phyloP scores from a whole-genome alignment of 2,329 filamentous ascomycete species.

The Microcyclospora tardicrescens region DNA sequence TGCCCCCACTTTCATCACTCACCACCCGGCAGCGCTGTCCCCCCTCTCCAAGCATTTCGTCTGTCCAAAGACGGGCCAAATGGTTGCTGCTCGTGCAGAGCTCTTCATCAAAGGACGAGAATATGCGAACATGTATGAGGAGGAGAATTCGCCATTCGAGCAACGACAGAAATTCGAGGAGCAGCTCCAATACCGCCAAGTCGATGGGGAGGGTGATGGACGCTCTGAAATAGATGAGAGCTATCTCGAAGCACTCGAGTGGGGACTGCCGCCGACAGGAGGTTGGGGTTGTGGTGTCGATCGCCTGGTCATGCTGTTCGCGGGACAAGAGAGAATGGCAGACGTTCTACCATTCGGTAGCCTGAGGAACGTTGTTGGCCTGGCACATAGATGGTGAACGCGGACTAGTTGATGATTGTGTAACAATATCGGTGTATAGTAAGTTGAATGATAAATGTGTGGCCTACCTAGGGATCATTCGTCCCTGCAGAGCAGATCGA shows the following conservation, averaged over 20 bases:
- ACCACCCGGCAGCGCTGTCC: conserved; percentile 83
- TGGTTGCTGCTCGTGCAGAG: conserved; percentile 24
- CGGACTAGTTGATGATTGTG: no score
- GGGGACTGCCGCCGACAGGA: conserved; percentile 85
- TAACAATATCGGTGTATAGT: no score
- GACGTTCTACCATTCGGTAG: conserved; percentile 86
- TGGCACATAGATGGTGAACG: no score
- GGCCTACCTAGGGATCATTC: no score
- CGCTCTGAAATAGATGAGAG: conserved; percentile 54
- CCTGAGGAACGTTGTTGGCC: conserved; percentile 46
- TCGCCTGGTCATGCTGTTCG: conserved; percentile 80
- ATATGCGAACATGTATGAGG: conserved; percentile 93
- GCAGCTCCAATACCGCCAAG: conserved; percentile 31
- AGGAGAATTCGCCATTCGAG: conserved; percentile 84
- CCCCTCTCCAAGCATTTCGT: conserved; percentile 79
- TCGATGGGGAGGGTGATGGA: conserved; percentile 34
- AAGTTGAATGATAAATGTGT: no score
- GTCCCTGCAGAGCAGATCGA: no score
- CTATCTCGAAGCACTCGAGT: conserved; percentile 74
- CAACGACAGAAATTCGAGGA: conserved; percentile 71
- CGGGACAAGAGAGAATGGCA: conserved; percentile 62
- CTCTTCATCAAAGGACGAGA: conserved; percentile 50
- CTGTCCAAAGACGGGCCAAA: conserved; percentile 52
- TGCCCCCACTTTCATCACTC: conserved; percentile 68
- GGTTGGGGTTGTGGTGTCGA: conserved; percentile 95